These are phyloP conservation scores for Rostrohypoxylon terebratum DNA, from an alignment of 495 filamentous ascomycete species.

Conservation along the genomic window DNA sequence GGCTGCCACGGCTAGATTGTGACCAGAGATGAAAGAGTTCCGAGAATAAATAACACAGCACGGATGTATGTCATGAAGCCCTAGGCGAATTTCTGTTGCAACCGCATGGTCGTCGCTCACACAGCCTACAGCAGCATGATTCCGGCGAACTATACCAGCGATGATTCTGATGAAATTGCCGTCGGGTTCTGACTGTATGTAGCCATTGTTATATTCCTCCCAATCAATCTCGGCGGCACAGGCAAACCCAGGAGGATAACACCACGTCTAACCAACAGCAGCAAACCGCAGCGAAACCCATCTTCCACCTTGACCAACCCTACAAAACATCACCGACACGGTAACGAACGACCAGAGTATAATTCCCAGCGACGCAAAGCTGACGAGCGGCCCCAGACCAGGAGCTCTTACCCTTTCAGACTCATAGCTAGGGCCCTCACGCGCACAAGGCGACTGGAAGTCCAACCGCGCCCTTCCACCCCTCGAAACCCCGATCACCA, in stretches of 20 bases:
- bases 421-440: slow-evolving; percentile 67
- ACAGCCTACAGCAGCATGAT: slow-evolving; percentile 48
- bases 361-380: slow-evolving; percentile 67
- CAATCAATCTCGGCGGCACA: slow-evolving; percentile 41
- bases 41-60: slow-evolving; percentile 53
- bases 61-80: slow-evolving; percentile 24
- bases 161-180: slow-evolving; percentile 41
- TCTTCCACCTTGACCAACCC: slow-evolving; percentile 48
- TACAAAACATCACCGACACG: slow-evolving; percentile 57
- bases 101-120: slow-evolving; percentile 55
- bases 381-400: slow-evolving; percentile 71
- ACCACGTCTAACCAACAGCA: slow-evolving; percentile 45
- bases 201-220: slow-evolving; percentile 57
- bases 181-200: slow-evolving; percentile 55
- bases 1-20: slow-evolving; percentile 28
- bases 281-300: slow-evolving; percentile 51
- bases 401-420: slow-evolving; percentile 72
- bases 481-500: slow-evolving; percentile 39
- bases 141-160: slow-evolving; percentile 58
- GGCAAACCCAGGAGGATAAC: slow-evolving; percentile 26
- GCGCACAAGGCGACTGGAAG: slow-evolving; percentile 60
- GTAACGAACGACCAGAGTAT: slow-evolving; percentile 68
- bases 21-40: slow-evolving; percentile 49
- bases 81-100: slow-evolving; percentile 54
- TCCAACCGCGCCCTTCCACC: slow-evolving; percentile 56